Evolutionary conservation across 345 rosid species (phyloP).

Genomic region (Rubroshorea leprosula): DNA sequence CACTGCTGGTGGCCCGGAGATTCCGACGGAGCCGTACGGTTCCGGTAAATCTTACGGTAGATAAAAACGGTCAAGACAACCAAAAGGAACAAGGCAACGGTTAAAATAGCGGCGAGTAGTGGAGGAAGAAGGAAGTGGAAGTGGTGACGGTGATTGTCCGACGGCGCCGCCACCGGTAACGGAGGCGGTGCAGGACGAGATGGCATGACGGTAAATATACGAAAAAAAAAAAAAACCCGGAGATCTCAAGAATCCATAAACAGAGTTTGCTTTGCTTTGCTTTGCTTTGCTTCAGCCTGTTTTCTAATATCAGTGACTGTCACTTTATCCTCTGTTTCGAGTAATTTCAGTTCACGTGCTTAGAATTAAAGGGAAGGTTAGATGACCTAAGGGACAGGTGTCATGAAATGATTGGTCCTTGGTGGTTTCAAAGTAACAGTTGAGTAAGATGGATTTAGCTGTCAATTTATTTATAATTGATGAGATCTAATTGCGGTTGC

Average conservation of each 20-base stretch:
- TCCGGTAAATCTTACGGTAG: constrained; percentile 64
- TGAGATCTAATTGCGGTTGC: background rate
- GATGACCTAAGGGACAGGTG: too few relatives aligned
- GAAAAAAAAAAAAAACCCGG: constrained; percentile 7
- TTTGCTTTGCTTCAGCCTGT: too few relatives aligned
- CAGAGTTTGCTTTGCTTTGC: background rate
- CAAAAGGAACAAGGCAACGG: constrained; percentile 36
- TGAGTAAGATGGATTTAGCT: background rate
- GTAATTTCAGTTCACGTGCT: background rate
- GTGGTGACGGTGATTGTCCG: constrained; percentile 13
- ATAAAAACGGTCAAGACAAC: constrained; percentile 34
- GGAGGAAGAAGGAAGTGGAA: constrained; percentile 28
- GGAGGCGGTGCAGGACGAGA: constrained; percentile 35
- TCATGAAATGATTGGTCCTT: background rate
- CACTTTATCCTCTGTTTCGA: background rate
- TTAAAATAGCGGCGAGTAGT: constrained; percentile 28
- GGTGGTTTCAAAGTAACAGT: background rate
- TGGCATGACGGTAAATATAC: constrained; percentile 39
- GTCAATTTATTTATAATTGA: constrained; percentile 11
- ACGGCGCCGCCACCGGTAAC: constrained; percentile 16
- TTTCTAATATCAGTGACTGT: too few relatives aligned
- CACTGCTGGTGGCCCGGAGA: constrained; percentile 52
- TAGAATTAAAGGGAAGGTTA: too few relatives aligned
- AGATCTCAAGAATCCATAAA: constrained; percentile 17
- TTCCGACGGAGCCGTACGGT: constrained; percentile 78